These are phyloP conservation scores for Saccharum officinarum DNA, from an alignment of 176 grass and related monocot genomes.

Conservation along the genomic window DNA sequence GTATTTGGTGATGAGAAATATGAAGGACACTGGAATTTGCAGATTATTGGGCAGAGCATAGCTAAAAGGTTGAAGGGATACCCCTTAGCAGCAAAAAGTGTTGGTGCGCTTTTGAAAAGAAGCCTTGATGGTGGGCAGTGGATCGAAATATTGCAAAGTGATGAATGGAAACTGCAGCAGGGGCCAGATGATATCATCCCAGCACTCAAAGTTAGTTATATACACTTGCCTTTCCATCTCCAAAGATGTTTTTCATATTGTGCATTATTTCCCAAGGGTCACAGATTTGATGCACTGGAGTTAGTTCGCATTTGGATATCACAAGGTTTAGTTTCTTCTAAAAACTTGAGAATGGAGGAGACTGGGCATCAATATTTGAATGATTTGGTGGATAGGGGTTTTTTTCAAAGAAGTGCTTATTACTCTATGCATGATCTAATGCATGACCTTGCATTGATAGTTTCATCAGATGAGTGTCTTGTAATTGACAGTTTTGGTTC, in stretches of 20 bases:
- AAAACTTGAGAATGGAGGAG: neutral
- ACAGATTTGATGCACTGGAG: constrained; percentile 6
- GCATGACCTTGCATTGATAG: neutral
- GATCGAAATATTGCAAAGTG: constrained; percentile 12
- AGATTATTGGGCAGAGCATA: neutral
- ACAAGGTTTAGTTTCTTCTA: neutral
- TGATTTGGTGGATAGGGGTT: constrained; percentile 4
- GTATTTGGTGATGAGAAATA: no score
- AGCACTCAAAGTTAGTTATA: constrained; percentile 2
- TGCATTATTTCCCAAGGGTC: constrained; percentile 11
- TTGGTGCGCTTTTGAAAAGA: constrained; percentile 2
- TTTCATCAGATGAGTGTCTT: neutral
- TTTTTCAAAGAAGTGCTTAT: constrained; percentile 5
- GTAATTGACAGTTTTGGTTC: neutral
- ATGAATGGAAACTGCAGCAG: constrained; percentile 16
- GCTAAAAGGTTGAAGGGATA: constrained; percentile 22
- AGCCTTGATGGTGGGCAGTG: constrained; percentile 24
- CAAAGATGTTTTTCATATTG: constrained; percentile 13
- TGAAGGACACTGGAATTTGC: neutral
- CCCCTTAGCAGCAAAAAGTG: constrained; percentile 31
- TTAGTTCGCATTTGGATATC: constrained; percentile 6
- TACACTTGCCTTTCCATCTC: constrained; percentile 14
- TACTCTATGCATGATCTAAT: constrained; percentile 16
- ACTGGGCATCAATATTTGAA: constrained; percentile 2
- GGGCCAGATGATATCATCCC: constrained; percentile 12